Conservation (phyloP, 2,329 filamentous ascomycete species). For the Penicillium oxalicum region DNA sequence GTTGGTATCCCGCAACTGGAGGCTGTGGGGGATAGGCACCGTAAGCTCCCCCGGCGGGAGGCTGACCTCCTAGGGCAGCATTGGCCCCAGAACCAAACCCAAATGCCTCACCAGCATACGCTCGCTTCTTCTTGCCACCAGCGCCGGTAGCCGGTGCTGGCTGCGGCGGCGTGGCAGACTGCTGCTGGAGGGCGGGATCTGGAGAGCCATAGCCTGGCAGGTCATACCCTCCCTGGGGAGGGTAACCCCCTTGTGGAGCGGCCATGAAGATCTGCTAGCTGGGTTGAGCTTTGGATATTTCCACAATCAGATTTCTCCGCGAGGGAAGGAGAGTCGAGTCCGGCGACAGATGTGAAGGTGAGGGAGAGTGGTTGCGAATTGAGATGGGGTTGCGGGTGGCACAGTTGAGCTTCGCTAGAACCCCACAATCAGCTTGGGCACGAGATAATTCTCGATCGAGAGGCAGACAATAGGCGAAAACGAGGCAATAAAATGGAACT, state of each 20-base stretch:
- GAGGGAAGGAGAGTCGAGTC: conserved; percentile 5
- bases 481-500: background rate
- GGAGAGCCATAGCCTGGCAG: conserved; percentile 38
- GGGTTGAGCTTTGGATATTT: background rate
- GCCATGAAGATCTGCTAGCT: conserved; percentile 38
- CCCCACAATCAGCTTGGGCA: conserved; percentile 20
- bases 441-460: background rate
- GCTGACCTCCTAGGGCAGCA: conserved; percentile 51
- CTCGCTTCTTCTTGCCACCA: conserved; percentile 68
- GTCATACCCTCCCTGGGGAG: conserved; percentile 46
- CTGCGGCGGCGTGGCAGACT: conserved; percentile 27
- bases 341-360: conserved; percentile 7
- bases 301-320: conserved; percentile 1
- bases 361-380: conserved; percentile 4
- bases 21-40: conserved; percentile 54
- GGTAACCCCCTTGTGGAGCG: conserved; percentile 48
- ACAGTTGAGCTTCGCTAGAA: conserved; percentile 17
- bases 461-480: background rate
- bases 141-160: conserved; percentile 30
- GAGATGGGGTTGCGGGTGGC: conserved; percentile 19
- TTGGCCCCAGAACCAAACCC: conserved; percentile 88
- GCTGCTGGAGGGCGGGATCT: conserved; percentile 32
- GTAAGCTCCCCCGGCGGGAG: conserved; percentile 54
- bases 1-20: conserved; percentile 42
- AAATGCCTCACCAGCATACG: conserved; percentile 90